Evolutionary conservation across 176 grass and related monocot genomes (phyloP), one percentile per base, ranked within the genome.

Genomic region (Bothriochloa decipiens): DNA sequence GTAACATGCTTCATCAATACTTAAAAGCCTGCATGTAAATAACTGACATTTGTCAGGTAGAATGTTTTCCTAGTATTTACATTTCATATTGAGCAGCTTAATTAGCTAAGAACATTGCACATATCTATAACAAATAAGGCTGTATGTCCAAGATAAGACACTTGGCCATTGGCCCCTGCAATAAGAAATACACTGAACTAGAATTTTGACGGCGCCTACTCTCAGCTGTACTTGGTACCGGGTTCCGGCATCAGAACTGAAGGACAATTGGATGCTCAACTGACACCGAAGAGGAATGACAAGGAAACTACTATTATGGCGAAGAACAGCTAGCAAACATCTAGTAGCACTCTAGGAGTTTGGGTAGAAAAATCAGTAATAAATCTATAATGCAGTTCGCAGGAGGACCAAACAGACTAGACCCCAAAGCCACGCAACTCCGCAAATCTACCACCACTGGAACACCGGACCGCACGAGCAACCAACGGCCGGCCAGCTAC

Each of bases 1-100:
- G 55, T 23, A 33, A 11, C 81, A 72, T 76, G 72, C 32, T 82
- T n/a, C n/a, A n/a, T 71, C 33, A 15, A 20, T 85, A 52, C 11
- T 68, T 80, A 18, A 14, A 68, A 69, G 28, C 3, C 5, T 37
- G 22, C 3, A 1, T 45, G 52, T n/a, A 41, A 81, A 82, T 55
- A 81, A 57, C 67, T 28, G 18, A n/a, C 46, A 53, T 52, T 77
- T 72, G 17, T 63, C 11, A 32, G 8, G 11, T 13, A 27, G 14
- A 23, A 49, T 15, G 25, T 1, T 3, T 55, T 76, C 5, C 3
- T 53, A 65, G 6, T 35, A 75, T n/a, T 36, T n/a, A 28, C 72
- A 60, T 28, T 53, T 76, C 36, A 42, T 25, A 81, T 33, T 23
- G 16, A 40, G 62, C 29, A 33, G 11, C 50, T 77, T 3, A 8